Conservation (phyloP, 192 early-diverging fungal genomes). For the Dissophora ornata region DNA sequence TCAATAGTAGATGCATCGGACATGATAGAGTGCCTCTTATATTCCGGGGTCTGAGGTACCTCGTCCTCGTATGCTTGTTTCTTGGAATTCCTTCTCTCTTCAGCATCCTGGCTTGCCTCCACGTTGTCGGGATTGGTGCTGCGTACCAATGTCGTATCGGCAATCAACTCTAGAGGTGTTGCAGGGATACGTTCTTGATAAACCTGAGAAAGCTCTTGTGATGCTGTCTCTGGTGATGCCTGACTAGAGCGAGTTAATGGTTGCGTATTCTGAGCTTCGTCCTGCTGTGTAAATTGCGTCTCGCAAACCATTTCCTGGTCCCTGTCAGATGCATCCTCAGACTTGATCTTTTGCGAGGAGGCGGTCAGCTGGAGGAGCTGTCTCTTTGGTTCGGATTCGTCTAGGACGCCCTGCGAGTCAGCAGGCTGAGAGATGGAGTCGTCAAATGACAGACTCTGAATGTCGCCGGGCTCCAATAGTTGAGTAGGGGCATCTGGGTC, state of each 20-base stretch:
- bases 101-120: not conserved
- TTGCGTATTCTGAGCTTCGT: not conserved
- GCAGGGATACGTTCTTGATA: not conserved
- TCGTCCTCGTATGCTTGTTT: not conserved
- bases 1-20: not conserved
- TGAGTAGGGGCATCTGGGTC: no score
- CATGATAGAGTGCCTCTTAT: not conserved
- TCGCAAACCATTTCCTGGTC: no score
- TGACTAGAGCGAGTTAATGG: not conserved
- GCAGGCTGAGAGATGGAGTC: no score
- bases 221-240: not conserved
- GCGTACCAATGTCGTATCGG: not conserved
- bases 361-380: no score
- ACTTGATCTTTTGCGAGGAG: no score
- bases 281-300: not conserved
- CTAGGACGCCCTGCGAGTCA: no score
- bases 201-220: conserved; percentile 6
- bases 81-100: not conserved
- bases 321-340: no score
- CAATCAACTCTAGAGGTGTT: conserved; percentile 1
- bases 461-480: no score
- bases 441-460: no score
- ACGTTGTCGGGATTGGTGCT: not conserved
- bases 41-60: conserved; percentile 13
- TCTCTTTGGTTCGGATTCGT: no score